These are phyloP conservation scores for Kickxella alabastrina DNA, from an alignment of 192 early-diverging fungal genomes.

Conservation along the genomic window DNA sequence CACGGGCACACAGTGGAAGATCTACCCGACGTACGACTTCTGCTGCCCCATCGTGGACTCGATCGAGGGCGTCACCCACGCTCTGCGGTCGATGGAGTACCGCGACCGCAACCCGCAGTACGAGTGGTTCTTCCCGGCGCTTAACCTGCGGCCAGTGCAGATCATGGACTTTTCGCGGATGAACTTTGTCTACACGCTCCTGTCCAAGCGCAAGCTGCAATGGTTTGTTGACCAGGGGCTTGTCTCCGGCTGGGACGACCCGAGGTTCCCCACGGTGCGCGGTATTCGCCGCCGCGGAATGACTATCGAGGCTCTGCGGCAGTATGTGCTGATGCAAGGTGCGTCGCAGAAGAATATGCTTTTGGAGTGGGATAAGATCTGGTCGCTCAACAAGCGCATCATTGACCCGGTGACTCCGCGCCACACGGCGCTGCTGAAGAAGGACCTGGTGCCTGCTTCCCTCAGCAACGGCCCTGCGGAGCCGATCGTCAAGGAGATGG, in stretches of 20 bases:
- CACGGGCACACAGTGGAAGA: constrained; percentile 90
- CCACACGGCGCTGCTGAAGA: constrained; percentile 72
- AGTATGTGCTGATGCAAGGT: constrained; percentile 97
- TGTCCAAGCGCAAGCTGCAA: constrained; percentile 97
- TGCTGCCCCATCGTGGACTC: constrained; percentile 96
- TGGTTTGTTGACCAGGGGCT: constrained; percentile 88
- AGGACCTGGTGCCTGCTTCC: constrained; percentile 64
- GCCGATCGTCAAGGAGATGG: constrained; percentile 47
- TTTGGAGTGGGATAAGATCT: constrained; percentile 99
- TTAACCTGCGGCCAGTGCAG: constrained; percentile 81
- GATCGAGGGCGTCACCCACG: constrained; percentile 96
- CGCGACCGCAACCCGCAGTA: constrained; percentile 96
- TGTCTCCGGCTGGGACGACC: constrained; percentile 87
- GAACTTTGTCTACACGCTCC: constrained; percentile 96
- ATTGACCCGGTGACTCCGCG: constrained; percentile 95
- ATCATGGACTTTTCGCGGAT: constrained; percentile 95
- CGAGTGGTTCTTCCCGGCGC: constrained; percentile 88
- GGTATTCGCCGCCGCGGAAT: constrained; percentile 92
- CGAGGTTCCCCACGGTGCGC: constrained; percentile 85
- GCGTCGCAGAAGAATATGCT: constrained; percentile 90
- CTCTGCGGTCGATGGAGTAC: constrained; percentile 97
- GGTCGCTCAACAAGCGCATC: constrained; percentile 93
- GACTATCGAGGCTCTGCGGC: constrained; percentile 94
- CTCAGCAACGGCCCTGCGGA: constrained; percentile 58
- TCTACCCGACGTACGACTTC: constrained; percentile 99